Evolutionary conservation across 139 green algal genomes (phyloP).

Genomic region (Eudorina sp.): DNA sequence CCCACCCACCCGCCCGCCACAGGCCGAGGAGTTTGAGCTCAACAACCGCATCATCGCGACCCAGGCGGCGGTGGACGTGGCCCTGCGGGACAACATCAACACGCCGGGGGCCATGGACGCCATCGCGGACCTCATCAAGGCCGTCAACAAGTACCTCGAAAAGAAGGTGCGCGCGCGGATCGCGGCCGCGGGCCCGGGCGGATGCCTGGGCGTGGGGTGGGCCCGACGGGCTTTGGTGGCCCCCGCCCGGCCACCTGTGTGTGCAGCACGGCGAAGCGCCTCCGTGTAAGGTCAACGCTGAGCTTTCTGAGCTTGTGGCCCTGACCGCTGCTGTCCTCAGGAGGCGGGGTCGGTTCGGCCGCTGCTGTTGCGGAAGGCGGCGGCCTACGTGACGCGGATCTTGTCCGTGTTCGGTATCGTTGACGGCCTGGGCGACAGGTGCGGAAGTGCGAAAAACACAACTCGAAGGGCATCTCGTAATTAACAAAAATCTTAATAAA

Average conservation of each 20-base stretch:
- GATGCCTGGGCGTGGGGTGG: too few species aligned
- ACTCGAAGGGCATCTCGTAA: too few species aligned
- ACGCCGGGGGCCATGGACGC: constrained; percentile 86
- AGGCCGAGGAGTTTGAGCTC: constrained; percentile 79
- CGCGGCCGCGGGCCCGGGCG: neutral
- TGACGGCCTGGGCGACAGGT: constrained; percentile 63
- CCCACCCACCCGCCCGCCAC: neutral
- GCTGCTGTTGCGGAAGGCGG: constrained; percentile 82
- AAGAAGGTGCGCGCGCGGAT: constrained; percentile 45
- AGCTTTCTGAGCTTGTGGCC: too few species aligned
- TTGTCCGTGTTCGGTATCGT: constrained; percentile 87
- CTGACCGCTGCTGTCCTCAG: neutral
- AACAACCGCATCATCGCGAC: neutral
- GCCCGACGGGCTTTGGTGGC: too few species aligned
- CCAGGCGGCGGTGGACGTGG: constrained; percentile 73
- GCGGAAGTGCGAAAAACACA: neutral
- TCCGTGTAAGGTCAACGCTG: too few species aligned
- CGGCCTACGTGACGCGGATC: constrained; percentile 87
- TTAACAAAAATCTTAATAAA: too few species aligned
- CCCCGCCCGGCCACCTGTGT: too few species aligned
- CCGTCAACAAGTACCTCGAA: constrained; percentile 89
- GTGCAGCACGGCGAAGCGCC: too few species aligned
- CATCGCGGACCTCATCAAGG: constrained; percentile 85
- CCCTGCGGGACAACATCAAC: constrained; percentile 95
- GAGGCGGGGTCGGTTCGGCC: constrained; percentile 63